Conservation (phyloP, 768 basidiomycete genomes). For the Saitozyma podzolica region DNA sequence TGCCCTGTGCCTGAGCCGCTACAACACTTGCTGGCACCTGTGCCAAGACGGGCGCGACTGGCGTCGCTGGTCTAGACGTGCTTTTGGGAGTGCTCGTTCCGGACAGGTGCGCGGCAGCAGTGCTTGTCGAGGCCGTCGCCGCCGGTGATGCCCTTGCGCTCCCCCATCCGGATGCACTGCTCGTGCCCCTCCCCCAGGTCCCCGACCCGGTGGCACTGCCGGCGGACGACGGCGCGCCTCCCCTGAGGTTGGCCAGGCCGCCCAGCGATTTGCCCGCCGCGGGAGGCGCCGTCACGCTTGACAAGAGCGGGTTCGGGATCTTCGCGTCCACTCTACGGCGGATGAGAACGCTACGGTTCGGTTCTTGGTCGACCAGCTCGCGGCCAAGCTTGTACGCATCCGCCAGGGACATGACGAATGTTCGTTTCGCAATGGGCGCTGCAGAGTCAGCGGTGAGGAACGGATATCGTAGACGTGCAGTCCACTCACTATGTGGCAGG, state of each 20-base stretch:
- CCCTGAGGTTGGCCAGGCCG: conserved; percentile 16
- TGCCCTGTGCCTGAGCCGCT: neutral
- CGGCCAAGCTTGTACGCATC: conserved; percentile 77
- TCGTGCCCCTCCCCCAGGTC: conserved; percentile 1
- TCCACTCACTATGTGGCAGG: conserved; percentile 24
- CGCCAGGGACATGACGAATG: conserved; percentile 73
- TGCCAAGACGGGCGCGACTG: neutral
- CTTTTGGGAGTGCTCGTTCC: conserved; percentile 2
- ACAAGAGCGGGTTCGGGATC: conserved; percentile 70
- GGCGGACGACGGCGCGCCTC: neutral
- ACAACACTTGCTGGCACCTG: neutral
- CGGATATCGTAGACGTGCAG: conserved; percentile 58
- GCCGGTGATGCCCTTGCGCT: conserved; percentile 3
- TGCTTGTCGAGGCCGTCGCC: neutral
- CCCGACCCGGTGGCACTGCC: conserved; percentile 2
- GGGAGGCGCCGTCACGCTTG: conserved; percentile 52
- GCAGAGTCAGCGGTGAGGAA: conserved; percentile 62
- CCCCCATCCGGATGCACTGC: conserved; percentile 5
- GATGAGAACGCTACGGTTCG: conserved; percentile 75
- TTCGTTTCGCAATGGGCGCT: conserved; percentile 74
- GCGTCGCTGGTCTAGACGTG: conserved; percentile 4
- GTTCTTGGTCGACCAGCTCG: conserved; percentile 87
- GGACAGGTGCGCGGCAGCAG: neutral
- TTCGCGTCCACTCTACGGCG: conserved; percentile 79
- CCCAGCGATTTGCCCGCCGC: conserved; percentile 9